phyloP scores from a whole-genome alignment of 2,329 filamentous ascomycete genomes.

The Calycina marina region DNA sequence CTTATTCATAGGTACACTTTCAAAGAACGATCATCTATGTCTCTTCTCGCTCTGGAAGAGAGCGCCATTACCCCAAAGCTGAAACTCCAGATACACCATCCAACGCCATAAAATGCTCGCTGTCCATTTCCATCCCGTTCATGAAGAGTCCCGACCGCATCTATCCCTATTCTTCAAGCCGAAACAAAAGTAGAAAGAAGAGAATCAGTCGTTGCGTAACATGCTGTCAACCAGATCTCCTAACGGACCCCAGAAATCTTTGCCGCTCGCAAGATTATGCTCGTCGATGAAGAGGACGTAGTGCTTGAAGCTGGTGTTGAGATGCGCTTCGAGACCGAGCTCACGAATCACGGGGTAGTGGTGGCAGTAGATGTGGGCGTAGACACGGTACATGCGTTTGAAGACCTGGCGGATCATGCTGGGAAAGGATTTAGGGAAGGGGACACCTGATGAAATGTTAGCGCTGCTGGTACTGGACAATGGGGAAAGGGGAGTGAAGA shows the following conservation, averaged over 20 bases:
- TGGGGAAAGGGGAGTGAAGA: slow-evolving; percentile 34
- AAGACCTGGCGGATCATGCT: slow-evolving; percentile 86
- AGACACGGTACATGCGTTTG: slow-evolving; percentile 97
- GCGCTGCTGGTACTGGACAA: slow-evolving; percentile 12
- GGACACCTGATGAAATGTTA: slow-evolving; percentile 46
- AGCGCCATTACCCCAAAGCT: no score
- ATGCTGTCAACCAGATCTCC: slow-evolving; percentile 96
- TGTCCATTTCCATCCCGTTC: no score
- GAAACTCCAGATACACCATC: no score
- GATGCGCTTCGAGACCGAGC: slow-evolving; percentile 85
- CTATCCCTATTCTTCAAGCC: no score
- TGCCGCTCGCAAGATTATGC: slow-evolving; percentile 78
- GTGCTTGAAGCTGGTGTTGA: slow-evolving; percentile 99
- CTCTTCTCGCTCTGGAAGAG: no score
- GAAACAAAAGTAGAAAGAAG: no score
- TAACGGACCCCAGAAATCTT: slow-evolving; percentile 93
- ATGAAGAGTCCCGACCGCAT: no score
- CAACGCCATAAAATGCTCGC: no score
- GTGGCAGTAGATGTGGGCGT: slow-evolving; percentile 99
- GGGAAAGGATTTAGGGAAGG: slow-evolving; percentile 88
- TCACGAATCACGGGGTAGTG: slow-evolving; percentile 96
- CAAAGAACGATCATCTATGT: no score
- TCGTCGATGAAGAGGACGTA: slow-evolving; percentile 98
- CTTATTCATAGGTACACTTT: no score
- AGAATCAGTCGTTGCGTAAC: slow-evolving; percentile 63